Evolutionary conservation across 176 grass and related monocot genomes (phyloP).

Genomic region (Guadua angustifolia): DNA sequence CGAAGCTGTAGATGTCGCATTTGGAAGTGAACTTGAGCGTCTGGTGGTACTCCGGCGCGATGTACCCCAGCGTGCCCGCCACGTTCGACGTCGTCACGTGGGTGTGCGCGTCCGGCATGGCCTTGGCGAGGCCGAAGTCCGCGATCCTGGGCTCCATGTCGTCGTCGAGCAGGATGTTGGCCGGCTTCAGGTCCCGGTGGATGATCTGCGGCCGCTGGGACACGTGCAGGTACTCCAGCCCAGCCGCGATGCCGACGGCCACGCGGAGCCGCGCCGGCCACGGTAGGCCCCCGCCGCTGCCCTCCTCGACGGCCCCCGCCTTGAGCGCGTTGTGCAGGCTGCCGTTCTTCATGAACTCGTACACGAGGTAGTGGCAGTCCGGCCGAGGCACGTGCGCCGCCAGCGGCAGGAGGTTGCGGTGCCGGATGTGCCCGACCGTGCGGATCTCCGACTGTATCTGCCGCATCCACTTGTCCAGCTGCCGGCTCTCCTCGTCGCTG

Average conservation of each 20-base stretch:
- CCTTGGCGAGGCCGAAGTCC: constrained; percentile 84
- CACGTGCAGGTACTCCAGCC: constrained; percentile 81
- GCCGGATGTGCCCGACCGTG: constrained; percentile 77
- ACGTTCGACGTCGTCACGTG: constrained; percentile 61
- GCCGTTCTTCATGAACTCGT: constrained; percentile 93
- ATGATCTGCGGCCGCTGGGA: constrained; percentile 74
- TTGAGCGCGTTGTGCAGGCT: constrained; percentile 64
- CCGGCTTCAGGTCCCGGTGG: constrained; percentile 84
- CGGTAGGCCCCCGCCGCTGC: not conserved
- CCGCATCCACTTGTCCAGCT: constrained; percentile 65
- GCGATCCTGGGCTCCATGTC: constrained; percentile 80
- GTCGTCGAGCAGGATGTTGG: constrained; percentile 88
- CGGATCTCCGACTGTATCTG: constrained; percentile 93
- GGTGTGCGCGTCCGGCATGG: constrained; percentile 57
- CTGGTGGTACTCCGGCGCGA: constrained; percentile 89
- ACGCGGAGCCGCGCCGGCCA: constrained; percentile 68
- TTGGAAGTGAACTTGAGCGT: constrained; percentile 76
- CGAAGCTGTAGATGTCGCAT: constrained; percentile 93
- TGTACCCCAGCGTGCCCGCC: constrained; percentile 79
- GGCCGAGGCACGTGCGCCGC: constrained; percentile 68
- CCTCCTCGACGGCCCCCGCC: not conserved
- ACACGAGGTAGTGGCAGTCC: constrained; percentile 83
- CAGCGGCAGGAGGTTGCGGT: constrained; percentile 80
- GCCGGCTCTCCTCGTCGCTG: constrained; percentile 64
- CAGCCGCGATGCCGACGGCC: constrained; percentile 68